Base-by-base conservation (phyloP, 163 green algal species). In the Chloroidium sp. region DNA sequence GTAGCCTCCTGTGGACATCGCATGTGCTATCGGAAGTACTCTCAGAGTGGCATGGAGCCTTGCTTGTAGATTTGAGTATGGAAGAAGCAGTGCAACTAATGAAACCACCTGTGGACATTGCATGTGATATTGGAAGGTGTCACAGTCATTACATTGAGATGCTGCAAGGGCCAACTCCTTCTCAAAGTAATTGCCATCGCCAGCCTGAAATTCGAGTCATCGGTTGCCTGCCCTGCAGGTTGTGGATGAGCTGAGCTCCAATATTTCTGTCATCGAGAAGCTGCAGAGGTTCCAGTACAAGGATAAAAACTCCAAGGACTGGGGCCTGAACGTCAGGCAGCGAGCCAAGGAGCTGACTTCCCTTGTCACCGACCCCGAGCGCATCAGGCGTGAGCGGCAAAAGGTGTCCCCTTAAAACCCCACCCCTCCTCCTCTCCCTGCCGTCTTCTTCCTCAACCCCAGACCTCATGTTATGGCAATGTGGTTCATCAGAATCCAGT, bases 271-370 rank as follows among this genome's bases (percentile, higher is more conserved):
- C 1, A 85, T 97, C 67, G 91, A 96, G 79, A 84, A 85, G n/a
- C 89, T 97, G 78, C 81, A 92, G 59, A 86, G 85, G 78, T 98
- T 97, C 78, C 80, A 96, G 81, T 97, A 93, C 87, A 95, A 93
- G 84, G 94, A 97, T 80, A 67, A 84, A 0, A 91, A 94, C 69
- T 87, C 90, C 1, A 84, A 83, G 64, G 93, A 97, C 81, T 91
- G 94, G 85, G 93, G 93, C 59, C 83, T 94, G 78, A 98, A 98
- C 82, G 94, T 98, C 75, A 88, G 94, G 67, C 92, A 97, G 87
- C 89, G 94, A 6, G 94, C 94, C 0, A 91, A 91, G 59, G 90
- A 95, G 76, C 84, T 98, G 2, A 83, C 85, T 12, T 76, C 84
- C 2, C 90, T 98, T 4, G 82, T 97, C 0, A 85, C 79, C 76